Conservation (phyloP, 2,329 filamentous ascomycete genomes). For the Cryphonectria nitschkei region DNA sequence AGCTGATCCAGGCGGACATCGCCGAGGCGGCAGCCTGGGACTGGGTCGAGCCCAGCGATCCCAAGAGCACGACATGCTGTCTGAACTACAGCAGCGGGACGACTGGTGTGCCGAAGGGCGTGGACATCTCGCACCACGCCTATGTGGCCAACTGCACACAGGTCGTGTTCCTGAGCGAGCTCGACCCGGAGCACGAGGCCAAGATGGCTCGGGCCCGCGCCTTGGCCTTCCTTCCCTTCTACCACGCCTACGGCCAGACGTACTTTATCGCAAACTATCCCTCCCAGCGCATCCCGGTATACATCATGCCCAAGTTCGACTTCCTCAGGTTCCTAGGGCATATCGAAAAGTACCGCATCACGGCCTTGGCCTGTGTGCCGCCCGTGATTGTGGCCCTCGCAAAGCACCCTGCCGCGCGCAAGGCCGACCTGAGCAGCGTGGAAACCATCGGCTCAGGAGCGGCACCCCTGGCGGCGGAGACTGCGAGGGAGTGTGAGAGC, state of each 20-base stretch:
- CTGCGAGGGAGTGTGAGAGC: constrained; percentile 60
- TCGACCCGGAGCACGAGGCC: constrained; percentile 53
- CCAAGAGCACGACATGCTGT: constrained; percentile 60
- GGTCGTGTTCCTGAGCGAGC: constrained; percentile 51
- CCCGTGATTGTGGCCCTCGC: constrained; percentile 75
- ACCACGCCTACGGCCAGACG: constrained; percentile 74
- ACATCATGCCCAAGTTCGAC: constrained; percentile 79
- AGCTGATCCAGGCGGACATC: constrained; percentile 54
- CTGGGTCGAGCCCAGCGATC: constrained; percentile 62
- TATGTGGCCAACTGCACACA: constrained; percentile 73
- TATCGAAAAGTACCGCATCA: constrained; percentile 71
- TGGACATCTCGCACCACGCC: constrained; percentile 78
- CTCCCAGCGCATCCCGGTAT: constrained; percentile 65
- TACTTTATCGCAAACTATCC: constrained; percentile 66
- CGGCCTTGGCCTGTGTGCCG: constrained; percentile 68
- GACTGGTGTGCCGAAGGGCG: constrained; percentile 83
- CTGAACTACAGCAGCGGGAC: constrained; percentile 82
- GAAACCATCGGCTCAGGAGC: constrained; percentile 65
- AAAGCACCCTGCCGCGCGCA: constrained; percentile 68
- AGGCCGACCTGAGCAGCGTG: constrained; percentile 71
- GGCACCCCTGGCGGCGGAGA: constrained; percentile 66
- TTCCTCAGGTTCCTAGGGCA: constrained; percentile 72
- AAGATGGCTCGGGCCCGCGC: constrained; percentile 44
- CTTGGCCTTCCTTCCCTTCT: constrained; percentile 77
- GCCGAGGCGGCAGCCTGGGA: constrained; percentile 59